These are phyloP conservation scores for Diaporthe citrichinensis DNA, from an alignment of 2,329 filamentous ascomycete species.

Conservation along the genomic window DNA sequence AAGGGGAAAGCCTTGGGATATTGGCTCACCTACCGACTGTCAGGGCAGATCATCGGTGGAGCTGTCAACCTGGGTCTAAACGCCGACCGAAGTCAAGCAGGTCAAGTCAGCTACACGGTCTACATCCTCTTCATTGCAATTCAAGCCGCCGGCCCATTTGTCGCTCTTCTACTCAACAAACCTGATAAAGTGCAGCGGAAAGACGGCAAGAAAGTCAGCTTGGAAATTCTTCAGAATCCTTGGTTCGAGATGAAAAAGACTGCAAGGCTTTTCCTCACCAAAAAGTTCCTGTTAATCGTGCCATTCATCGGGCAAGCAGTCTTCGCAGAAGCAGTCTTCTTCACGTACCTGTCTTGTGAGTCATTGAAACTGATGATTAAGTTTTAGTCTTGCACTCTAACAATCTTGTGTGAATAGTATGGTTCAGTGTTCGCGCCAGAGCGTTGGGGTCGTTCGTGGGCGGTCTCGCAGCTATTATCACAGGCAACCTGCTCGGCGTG, in stretches of 20 bases:
- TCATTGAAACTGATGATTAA: slow-evolving; percentile 7
- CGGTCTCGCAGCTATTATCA: slow-evolving; percentile 75
- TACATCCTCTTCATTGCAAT: slow-evolving; percentile 80
- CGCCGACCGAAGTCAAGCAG: slow-evolving; percentile 66
- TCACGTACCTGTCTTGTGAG: slow-evolving; percentile 72
- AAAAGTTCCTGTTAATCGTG: slow-evolving; percentile 74
- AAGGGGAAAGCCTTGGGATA: slow-evolving; percentile 75
- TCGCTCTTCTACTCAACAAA: slow-evolving; percentile 72
- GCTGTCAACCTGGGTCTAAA: slow-evolving; percentile 80
- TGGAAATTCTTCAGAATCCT: slow-evolving; percentile 69
- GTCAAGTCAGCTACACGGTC: slow-evolving; percentile 77
- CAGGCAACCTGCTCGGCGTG: slow-evolving; percentile 76
- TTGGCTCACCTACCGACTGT: slow-evolving; percentile 71
- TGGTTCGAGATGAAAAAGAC: slow-evolving; percentile 73
- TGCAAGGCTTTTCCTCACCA: slow-evolving; percentile 70
- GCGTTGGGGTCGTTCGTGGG: slow-evolving; percentile 80
- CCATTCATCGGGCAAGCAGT: slow-evolving; percentile 80
- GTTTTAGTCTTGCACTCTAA: not conserved
- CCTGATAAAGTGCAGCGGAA: slow-evolving; percentile 75
- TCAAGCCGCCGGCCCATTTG: slow-evolving; percentile 76
- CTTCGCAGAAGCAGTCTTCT: slow-evolving; percentile 80
- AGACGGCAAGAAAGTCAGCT: slow-evolving; percentile 73
- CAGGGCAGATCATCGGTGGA: slow-evolving; percentile 72
- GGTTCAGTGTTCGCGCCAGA: slow-evolving; percentile 78
- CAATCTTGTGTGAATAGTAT: slow-evolving; percentile 57